Conservation (phyloP, 1,139 yeast genomes). For the Geotrichum reessii region DNA sequence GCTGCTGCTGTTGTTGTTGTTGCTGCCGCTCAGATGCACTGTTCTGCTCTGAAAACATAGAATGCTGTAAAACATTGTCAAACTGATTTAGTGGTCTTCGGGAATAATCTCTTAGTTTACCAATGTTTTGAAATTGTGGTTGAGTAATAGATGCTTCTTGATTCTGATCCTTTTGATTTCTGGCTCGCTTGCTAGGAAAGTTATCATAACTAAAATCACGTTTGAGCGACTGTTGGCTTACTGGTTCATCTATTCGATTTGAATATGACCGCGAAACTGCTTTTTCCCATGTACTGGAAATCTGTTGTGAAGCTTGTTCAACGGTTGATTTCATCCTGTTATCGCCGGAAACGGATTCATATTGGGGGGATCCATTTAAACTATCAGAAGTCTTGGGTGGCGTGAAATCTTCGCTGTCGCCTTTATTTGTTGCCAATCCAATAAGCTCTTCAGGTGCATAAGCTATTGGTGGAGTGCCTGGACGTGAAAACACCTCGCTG, state of each 20-base stretch:
- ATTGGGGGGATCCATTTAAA: background rate
- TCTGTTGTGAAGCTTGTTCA: background rate
- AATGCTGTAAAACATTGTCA: background rate
- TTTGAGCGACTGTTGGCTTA: background rate
- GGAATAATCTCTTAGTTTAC: background rate
- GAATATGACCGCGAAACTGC: background rate
- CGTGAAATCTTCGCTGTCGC: background rate
- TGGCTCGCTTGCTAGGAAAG: background rate
- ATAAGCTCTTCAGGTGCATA: constrained; percentile 27
- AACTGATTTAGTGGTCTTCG: background rate
- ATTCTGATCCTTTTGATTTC: background rate
- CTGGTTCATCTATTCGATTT: background rate
- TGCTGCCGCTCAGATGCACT: background rate
- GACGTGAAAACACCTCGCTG: constrained; percentile 23
- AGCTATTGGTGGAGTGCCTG: constrained; percentile 26
- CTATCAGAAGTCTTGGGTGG: background rate
- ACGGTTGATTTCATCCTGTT: background rate
- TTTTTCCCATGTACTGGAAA: background rate
- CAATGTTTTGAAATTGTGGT: background rate
- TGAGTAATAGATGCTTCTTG: background rate
- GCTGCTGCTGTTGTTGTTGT: background rate
- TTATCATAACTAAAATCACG: background rate
- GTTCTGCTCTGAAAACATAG: background rate
- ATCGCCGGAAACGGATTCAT: background rate
- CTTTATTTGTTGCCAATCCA: constrained; percentile 14